A percentile compares a stretch with the other conserved stretches of the same genome.
Evolutionary conservation across 73 alveolate genomes (phyloP).

Genomic region (Tetrahymena malaccensis): DNA sequence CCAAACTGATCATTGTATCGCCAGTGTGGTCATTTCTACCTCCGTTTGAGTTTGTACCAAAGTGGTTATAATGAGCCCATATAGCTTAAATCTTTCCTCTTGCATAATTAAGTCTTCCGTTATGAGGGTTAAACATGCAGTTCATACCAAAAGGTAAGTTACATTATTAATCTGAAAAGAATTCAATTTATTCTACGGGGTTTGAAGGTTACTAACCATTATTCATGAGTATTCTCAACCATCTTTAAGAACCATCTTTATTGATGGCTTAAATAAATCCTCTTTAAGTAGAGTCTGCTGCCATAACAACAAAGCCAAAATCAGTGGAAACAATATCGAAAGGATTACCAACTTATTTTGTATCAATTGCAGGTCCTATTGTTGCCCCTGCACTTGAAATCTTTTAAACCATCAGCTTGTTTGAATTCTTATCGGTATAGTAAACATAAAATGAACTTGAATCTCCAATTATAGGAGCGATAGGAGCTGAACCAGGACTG

Average conservation of each 20-base stretch:
- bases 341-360: not conserved
- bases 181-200: not conserved
- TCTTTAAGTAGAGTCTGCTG: not conserved
- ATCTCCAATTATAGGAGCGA: not conserved
- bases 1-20: not conserved
- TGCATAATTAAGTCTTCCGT: not conserved
- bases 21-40: not conserved
- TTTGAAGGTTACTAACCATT: not conserved
- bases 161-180: not conserved
- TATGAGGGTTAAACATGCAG: not conserved
- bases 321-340: not conserved
- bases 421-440: not conserved
- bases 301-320: not conserved
- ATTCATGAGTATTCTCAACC: not conserved
- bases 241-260: not conserved
- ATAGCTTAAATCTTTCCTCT: not conserved
- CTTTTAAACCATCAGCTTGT: not conserved
- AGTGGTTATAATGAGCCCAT: not conserved
- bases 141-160: not conserved
- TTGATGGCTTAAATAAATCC: not conserved
- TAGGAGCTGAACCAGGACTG: not conserved
- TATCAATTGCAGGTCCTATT: not conserved
- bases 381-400: not conserved
- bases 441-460: not conserved
- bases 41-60: not conserved